Evolutionary conservation across 495 filamentous ascomycete genomes (phyloP), one percentile per base, ranked within the genome.

Genomic region (Aspergillus heteromorphus): DNA sequence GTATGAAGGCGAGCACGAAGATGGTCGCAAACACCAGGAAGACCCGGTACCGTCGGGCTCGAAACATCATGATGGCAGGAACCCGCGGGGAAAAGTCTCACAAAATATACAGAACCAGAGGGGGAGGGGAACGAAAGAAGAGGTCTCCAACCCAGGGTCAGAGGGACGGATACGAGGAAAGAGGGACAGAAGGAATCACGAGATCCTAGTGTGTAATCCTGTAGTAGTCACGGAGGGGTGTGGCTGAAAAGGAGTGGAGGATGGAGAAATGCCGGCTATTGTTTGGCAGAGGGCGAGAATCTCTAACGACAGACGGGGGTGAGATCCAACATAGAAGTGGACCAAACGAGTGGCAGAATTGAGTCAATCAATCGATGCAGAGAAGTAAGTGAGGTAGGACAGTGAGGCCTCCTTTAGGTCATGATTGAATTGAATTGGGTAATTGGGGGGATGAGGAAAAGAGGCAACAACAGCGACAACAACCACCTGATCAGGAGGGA

Each of bases 31-130:
- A 86, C 59, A 88, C 70, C 45, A 91, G 64, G 56, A 89, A 86
- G 45, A 86, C 75, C 50, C 90, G 84, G 62, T 90, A 92, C 70
- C 89, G 79, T 48, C 90, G 85, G 58, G 87, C 68, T 36, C 88
- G 86, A 53, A 88, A 73, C 90, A 93, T 92, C 45, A 59, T 56
- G 29, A 45, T 9, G 11, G 23, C 48, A 36, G 36, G 21, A 31
- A 47, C 0, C 36, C 34, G 21, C 9, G n/a, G 25, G 23, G 48
- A 21, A 21, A n/a, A n/a, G 34, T 7, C 49, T 41, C 27, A 30
- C 9, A 45, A 11, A 40, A 6, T 25, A n/a, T n/a, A 17, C 36
- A 27, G 25, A 41, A 31, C 48, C 29, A 25, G 48, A 19, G n/a
- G 45, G 29, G 21, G 5, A 11, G 29, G 36, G 41, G n/a, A 23